Conservation (phyloP, 345 rosid species). For the Rhodamnia rubescens region DNA sequence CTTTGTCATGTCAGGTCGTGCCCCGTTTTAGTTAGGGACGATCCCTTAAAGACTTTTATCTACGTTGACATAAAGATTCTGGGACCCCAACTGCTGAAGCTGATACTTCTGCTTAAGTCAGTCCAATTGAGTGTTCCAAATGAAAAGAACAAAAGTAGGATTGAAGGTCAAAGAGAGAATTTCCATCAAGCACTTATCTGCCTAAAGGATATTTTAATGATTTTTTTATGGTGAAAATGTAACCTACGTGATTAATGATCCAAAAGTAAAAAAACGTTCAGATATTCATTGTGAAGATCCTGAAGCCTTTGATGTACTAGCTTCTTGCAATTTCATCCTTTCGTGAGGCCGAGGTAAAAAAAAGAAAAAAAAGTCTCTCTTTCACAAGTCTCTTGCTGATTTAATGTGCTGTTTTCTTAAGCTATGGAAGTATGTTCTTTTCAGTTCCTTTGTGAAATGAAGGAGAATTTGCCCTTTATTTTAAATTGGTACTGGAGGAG, state of each 20-base stretch:
- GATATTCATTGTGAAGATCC: conserved; percentile 29
- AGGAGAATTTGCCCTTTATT: conserved; percentile 16
- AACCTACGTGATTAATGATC: conserved; percentile 30
- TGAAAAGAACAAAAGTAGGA: too few species aligned
- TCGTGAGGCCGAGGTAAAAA: conserved; percentile 53
- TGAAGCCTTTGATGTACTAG: conserved; percentile 44
- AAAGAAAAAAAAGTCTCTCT: neutral
- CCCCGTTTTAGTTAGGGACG: too few species aligned
- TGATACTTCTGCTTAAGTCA: too few species aligned
- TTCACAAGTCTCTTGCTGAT: neutral
- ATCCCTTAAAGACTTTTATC: too few species aligned
- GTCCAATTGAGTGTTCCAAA: too few species aligned
- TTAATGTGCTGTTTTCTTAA: neutral
- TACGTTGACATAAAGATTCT: too few species aligned
- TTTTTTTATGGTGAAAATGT: conserved; percentile 26
- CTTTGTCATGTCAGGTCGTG: too few species aligned
- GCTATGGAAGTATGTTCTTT: conserved; percentile 2
- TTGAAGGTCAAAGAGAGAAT: too few species aligned
- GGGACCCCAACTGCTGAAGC: too few species aligned
- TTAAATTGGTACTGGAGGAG: conserved; percentile 36
- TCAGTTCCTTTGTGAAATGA: conserved; percentile 47
- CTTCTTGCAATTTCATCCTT: conserved; percentile 33
- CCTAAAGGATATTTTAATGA: too few species aligned
- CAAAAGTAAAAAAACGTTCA: conserved; percentile 28
- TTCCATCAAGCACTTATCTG: conserved; percentile 50